Evolutionary conservation across 2,329 filamentous ascomycete species (phyloP), one percentile per base, ranked within the genome.

Genomic region (Thelonectria blattea): DNA sequence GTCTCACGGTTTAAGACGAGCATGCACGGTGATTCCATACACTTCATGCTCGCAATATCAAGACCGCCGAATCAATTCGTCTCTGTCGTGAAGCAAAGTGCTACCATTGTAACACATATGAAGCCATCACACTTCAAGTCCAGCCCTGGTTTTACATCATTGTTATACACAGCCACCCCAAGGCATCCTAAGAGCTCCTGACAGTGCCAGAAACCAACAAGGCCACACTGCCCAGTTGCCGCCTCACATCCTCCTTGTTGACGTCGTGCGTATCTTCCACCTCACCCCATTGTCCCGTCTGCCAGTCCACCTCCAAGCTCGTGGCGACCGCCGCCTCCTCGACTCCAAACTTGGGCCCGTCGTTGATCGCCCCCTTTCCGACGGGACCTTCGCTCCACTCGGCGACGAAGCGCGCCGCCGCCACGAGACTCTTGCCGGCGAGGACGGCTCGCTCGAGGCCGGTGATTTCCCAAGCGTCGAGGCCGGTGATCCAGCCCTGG

Each of bases 181-280:
- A 30, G 27, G 27, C 27, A 30, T 30, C 34, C 32, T 24, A 68
- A 30, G 54, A 53, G 17, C 18, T 49, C 64, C 72, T 73, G 42
- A 77, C 75, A 7, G 76, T 80, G 1, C 90, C 90, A 57, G 86
- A 88, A 10, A 97, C 90, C 51, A 98, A 79, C 71, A 98, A 74
- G 15, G 97, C 83, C 11, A 92, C 91, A 74, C 92, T 96, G 14
- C 94, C 95, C 61, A 98, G 79, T 79, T 98, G 95, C 71, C 94
- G 85, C 73, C 87, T 85, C 66, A 98, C 69, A 76, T 99, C 95
- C 76, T 96, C 94, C 76, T 89, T 91, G 71, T 96, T 91, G 1
- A 99, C 95, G 80, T 99, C 95, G 78, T 99, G 95, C 27, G 93
- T 97, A 77, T 99, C 93, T 75, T 99, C 95, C 1, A 99, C 95